Evolutionary conservation across 176 grass and related monocot species (phyloP).

Genomic region (Carex scoparia): DNA sequence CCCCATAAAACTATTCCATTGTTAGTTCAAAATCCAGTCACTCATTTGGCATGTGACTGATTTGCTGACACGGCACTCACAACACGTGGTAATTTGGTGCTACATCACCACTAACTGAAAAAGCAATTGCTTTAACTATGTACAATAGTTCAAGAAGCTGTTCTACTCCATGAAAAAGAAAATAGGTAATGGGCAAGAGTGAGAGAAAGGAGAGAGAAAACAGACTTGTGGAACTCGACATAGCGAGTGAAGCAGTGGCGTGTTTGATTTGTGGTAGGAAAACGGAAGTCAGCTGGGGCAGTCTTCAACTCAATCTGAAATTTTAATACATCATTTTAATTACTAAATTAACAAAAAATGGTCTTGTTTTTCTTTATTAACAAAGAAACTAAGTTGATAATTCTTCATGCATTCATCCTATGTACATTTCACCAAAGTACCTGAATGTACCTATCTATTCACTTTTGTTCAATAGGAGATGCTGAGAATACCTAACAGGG

Average conservation of each 20-base stretch:
- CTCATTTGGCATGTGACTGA: too few relatives aligned
- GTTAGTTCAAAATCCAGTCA: neutral
- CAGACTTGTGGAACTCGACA: conserved; percentile 76
- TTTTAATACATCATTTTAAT: neutral
- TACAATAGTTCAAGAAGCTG: neutral
- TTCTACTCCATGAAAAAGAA: neutral
- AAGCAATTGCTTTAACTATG: neutral
- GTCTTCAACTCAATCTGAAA: conserved; percentile 87
- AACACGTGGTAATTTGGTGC: neutral
- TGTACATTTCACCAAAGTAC: neutral
- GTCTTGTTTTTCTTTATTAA: neutral
- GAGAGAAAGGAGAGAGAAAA: neutral
- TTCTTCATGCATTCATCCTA: neutral
- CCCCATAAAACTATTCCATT: neutral
- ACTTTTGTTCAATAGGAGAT: neutral
- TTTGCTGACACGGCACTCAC: neutral
- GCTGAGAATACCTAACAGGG: neutral
- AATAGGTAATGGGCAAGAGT: neutral
- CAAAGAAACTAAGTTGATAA: neutral
- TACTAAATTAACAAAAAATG: neutral
- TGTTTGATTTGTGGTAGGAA: conserved; percentile 86
- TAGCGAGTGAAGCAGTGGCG: conserved; percentile 92
- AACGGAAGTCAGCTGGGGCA: conserved; percentile 81
- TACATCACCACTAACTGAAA: too few relatives aligned
- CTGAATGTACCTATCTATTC: neutral